Conservation (phyloP, 345 rosid genomes). For the Syzygium jambos region DNA sequence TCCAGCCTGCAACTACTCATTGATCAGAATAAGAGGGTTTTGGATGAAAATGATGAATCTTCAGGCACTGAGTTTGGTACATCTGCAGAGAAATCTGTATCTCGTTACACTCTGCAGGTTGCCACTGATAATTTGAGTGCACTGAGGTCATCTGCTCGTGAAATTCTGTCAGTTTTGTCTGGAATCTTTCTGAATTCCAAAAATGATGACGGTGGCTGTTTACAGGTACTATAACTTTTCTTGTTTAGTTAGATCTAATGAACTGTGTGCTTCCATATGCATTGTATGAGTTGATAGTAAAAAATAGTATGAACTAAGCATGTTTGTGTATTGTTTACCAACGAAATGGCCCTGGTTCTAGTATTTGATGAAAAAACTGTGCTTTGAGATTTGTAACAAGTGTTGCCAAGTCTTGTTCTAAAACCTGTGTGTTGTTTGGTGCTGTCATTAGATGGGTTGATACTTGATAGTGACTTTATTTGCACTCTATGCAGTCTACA, state of each 20-base stretch:
- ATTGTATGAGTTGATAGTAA: not conserved
- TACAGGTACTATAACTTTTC: slow-evolving; percentile 46
- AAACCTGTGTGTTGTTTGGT: not conserved
- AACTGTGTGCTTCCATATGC: not conserved
- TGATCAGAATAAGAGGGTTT: slow-evolving; percentile 57
- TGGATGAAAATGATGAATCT: slow-evolving; percentile 30
- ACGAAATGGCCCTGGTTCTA: not conserved
- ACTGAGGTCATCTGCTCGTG: slow-evolving; percentile 49
- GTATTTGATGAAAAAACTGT: not conserved
- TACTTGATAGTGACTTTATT: not conserved
- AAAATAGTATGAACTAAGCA: not conserved
- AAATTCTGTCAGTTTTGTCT: slow-evolving; percentile 52
- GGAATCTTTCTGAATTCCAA: slow-evolving; percentile 56
- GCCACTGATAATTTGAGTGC: slow-evolving; percentile 53
- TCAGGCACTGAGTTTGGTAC: slow-evolving; percentile 23
- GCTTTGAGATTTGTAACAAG: not conserved
- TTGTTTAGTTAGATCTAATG: not conserved
- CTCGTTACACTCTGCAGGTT: slow-evolving; percentile 42
- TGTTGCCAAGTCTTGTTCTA: not conserved
- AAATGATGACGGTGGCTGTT: slow-evolving; percentile 81
- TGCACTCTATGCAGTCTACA: slow-evolving; percentile 49
- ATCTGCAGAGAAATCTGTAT: slow-evolving; percentile 40
- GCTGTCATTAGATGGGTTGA: not conserved
- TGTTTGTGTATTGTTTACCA: not conserved
- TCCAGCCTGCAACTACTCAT: slow-evolving; percentile 59